Evolutionary conservation across 495 filamentous ascomycete genomes (phyloP), one percentile per base, ranked within the genome.

Genomic region (Penicillium nucicola): DNA sequence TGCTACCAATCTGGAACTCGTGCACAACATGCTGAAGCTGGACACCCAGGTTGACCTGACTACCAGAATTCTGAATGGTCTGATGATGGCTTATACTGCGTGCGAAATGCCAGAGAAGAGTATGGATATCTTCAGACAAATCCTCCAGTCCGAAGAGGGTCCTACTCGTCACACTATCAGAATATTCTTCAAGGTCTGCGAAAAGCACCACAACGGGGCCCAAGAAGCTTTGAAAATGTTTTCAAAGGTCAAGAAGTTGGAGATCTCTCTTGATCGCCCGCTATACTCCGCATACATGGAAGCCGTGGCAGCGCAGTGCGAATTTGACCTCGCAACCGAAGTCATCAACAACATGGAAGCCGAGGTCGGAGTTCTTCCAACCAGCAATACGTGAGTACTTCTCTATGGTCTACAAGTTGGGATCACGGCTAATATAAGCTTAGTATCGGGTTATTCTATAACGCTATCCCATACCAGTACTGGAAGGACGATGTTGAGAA

Each of bases 1-100:
- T 52, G 46, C 68, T 3, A 84, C 88, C 30, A 81, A 80, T 33
- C 69, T 96, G 28, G 77, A 83, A 48, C 78, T 85, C 32, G 78
- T 95, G 13, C 87, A 95, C 62, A 96, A 96, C 58, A 90, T 95
- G 81, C 76, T 96, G 39, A 96, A 95, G 67, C 83, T 97, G 53
- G 93, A 97, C 68, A 72, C 83, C 8, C 76, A 81, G 36, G 75
- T 97, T 31, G 85, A 93, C 49, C 75, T 86, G 13, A 85, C 83
- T 62, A 97, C 92, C 2, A 72, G 71, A 41, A 64, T 97, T 1
- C 76, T 83, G 42, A 96, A 96, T 57, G 79, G 84, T 0, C 72
- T 98, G 20, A 96, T 98, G 87, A 73, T 92, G 20, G 93, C 86
- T 0, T 92, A 95, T 60, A 78, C 78, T 2, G 77, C 79, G 1